Evolutionary conservation across 2,329 filamentous ascomycete species (phyloP).

Genomic region (Mycosphaerelloides madeirae): DNA sequence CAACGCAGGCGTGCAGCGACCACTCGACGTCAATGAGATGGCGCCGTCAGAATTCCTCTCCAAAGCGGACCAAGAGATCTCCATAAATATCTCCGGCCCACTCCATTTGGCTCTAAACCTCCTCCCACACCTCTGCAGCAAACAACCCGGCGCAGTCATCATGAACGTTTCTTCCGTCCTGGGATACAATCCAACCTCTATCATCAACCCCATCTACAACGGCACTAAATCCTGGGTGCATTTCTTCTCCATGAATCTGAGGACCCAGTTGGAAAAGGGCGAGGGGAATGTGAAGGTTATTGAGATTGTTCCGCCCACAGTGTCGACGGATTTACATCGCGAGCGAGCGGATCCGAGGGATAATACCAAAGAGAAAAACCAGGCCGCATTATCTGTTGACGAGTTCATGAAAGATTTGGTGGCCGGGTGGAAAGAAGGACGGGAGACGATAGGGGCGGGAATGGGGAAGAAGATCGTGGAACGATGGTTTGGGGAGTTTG

Average conservation of each 20-base stretch:
- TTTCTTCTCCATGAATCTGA: conserved; percentile 53
- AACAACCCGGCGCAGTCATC: conserved; percentile 40
- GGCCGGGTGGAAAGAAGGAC: conserved; percentile 43
- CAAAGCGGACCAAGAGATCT: conserved; percentile 54
- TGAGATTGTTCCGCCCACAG: conserved; percentile 54
- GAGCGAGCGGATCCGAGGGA: conserved; percentile 54
- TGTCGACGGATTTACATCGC: conserved; percentile 53
- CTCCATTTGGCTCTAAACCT: conserved; percentile 52
- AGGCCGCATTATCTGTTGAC: conserved; percentile 44
- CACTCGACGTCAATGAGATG: conserved; percentile 43
- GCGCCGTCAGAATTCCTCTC: conserved; percentile 39
- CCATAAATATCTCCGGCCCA: conserved; percentile 56
- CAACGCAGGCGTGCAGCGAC: conserved; percentile 56
- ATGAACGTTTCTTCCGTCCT: conserved; percentile 54
- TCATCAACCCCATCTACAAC: conserved; percentile 56
- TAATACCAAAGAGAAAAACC: conserved; percentile 55
- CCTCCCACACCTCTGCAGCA: conserved; percentile 46
- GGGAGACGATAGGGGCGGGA: conserved; percentile 49
- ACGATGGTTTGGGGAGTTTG: conserved; percentile 40
- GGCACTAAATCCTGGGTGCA: conserved; percentile 57
- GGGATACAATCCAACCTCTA: conserved; percentile 49
- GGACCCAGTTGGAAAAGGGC: conserved; percentile 44
- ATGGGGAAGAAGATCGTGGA: conserved; percentile 39
- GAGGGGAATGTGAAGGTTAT: conserved; percentile 46
- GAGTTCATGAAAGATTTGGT: conserved; percentile 52